Conservation (phyloP, 1,284 basidiomycete genomes). For the Leccinum subrobustum region DNA sequence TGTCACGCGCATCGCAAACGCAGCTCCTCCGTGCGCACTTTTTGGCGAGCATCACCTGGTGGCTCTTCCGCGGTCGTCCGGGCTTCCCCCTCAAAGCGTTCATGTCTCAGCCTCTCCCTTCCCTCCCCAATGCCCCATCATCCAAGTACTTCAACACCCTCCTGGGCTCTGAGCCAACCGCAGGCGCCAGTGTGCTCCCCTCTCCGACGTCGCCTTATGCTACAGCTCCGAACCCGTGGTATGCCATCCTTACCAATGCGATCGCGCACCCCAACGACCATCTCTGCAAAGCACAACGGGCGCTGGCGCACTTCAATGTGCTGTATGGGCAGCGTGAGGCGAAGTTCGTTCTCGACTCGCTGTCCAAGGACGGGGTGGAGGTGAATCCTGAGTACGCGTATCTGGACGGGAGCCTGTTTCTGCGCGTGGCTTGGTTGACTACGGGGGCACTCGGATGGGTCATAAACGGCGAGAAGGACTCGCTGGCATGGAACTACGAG, state of each 20-base stretch:
- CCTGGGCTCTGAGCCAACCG: constrained; percentile 36
- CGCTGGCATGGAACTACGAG: constrained; percentile 30
- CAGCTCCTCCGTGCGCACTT: constrained; percentile 34
- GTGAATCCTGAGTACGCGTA: constrained; percentile 36
- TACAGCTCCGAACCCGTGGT: constrained; percentile 32
- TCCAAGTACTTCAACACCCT: constrained; percentile 27
- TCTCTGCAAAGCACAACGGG: constrained; percentile 56
- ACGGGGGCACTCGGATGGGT: constrained; percentile 50
- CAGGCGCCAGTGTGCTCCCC: constrained; percentile 22
- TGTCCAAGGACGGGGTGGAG: constrained; percentile 22
- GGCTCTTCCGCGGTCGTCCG: constrained; percentile 36
- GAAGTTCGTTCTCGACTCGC: constrained; percentile 34
- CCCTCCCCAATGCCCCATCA: constrained; percentile 17
- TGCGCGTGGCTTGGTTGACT: constrained; percentile 52
- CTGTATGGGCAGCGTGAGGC: constrained; percentile 45
- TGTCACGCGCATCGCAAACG: constrained; percentile 29
- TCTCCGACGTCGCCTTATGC: constrained; percentile 26
- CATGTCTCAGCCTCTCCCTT: constrained; percentile 25
- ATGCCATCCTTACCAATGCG: constrained; percentile 28
- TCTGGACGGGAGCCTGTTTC: constrained; percentile 61
- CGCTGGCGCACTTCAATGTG: constrained; percentile 52
- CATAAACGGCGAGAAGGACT: constrained; percentile 42
- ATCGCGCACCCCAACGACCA: constrained; percentile 55
- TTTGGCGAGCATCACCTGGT: constrained; percentile 35
- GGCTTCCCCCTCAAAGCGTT: constrained; percentile 28